Percentiles rank a stretch among this genome's conserved stretches.
These are phyloP conservation scores for Tetrapisispora pingtungensis DNA, from an alignment of 805 yeast species.

Conservation along the genomic window DNA sequence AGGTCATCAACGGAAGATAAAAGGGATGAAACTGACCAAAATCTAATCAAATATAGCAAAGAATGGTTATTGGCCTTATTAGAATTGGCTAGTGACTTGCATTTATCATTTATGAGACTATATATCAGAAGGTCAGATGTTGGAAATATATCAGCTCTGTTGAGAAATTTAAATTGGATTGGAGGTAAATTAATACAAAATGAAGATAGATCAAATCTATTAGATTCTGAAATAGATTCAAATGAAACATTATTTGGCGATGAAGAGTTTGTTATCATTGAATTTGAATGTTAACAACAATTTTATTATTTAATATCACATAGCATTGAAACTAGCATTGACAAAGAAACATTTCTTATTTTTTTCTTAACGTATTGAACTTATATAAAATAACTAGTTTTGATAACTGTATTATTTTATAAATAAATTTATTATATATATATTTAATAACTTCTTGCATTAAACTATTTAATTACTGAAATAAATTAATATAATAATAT, in stretches of 20 bases:
- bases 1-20: background rate
- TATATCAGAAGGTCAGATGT: slow-evolving; percentile 15
- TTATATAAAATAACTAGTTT: no score
- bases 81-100: slow-evolving; percentile 17
- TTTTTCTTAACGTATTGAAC: no score
- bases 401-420: no score
- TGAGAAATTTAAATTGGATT: slow-evolving; percentile 26
- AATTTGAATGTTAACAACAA: slow-evolving; percentile 20
- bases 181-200: slow-evolving; percentile 24
- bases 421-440: no score
- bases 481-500: no score
- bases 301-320: no score
- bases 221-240: slow-evolving; percentile 2
- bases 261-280: slow-evolving; percentile 22
- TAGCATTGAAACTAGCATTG: no score
- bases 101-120: slow-evolving; percentile 13
- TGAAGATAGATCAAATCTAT: slow-evolving; percentile 15
- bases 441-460: no score
- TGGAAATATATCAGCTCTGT: slow-evolving; percentile 13
- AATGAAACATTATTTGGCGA: slow-evolving; percentile 17
- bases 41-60: slow-evolving; percentile 7
- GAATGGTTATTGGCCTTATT: slow-evolving; percentile 22
- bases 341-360: no score
- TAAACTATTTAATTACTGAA: no score
- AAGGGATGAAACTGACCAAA: background rate